Evolutionary conservation across 2,329 filamentous ascomycete species (phyloP).

Genomic region (Helotiales sp.): DNA sequence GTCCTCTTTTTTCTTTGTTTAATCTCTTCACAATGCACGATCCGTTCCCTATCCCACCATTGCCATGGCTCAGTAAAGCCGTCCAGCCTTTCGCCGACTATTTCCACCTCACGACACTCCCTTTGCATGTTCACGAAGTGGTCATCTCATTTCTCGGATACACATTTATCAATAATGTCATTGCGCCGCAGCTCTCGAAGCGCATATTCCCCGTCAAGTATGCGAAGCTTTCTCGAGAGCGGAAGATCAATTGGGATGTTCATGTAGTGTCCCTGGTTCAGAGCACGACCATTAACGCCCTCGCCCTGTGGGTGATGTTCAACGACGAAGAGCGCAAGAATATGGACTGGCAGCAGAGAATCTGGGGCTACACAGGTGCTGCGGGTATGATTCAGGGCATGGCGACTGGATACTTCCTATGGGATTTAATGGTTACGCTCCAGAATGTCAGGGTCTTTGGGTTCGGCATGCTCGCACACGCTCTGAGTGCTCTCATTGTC

Average conservation of each 20-base stretch:
- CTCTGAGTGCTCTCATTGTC: constrained; percentile 72
- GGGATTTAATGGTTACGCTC: constrained; percentile 76
- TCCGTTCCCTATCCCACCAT: constrained; percentile 65
- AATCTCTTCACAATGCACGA: constrained; percentile 64
- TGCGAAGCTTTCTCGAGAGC: constrained; percentile 63
- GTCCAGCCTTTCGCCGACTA: constrained; percentile 68
- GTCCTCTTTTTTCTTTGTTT: constrained; percentile 7
- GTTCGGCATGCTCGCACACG: constrained; percentile 69
- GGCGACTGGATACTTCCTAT: constrained; percentile 82
- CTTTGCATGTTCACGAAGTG: constrained; percentile 79
- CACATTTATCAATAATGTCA: constrained; percentile 65
- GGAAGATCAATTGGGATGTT: constrained; percentile 79
- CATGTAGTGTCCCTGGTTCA: constrained; percentile 86
- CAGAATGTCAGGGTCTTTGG: constrained; percentile 71
- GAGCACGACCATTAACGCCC: constrained; percentile 70
- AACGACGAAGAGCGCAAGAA: constrained; percentile 68
- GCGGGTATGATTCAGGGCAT: constrained; percentile 76
- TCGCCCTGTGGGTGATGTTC: constrained; percentile 77
- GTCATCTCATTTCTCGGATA: constrained; percentile 70
- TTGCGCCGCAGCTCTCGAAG: constrained; percentile 71
- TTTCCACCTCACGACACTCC: constrained; percentile 67
- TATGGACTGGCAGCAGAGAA: constrained; percentile 70
- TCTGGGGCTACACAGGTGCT: constrained; percentile 79
- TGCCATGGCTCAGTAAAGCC: constrained; percentile 57
- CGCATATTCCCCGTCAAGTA: constrained; percentile 68